These are phyloP conservation scores for Populus hybrid DNA, from an alignment of 441 rosid genomes.

Conservation along the genomic window DNA sequence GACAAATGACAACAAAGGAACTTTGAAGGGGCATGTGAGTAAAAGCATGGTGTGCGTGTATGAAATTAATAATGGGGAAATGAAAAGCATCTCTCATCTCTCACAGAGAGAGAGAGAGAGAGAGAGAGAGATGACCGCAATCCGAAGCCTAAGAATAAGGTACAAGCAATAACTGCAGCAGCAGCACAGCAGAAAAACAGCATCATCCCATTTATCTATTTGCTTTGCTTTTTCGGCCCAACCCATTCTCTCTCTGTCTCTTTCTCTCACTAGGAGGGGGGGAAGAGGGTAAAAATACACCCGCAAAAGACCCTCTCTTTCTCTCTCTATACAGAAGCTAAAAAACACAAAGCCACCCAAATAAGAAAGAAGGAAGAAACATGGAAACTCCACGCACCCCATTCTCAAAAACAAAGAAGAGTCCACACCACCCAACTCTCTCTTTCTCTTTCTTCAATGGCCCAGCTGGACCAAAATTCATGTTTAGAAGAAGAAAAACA, in stretches of 20 bases:
- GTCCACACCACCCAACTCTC: slow-evolving; percentile 29
- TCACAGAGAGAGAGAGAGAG: too few relatives aligned
- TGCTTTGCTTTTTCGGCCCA: slow-evolving; percentile 20
- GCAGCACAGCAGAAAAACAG: slow-evolving; percentile 26
- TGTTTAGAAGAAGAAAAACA: slow-evolving; percentile 25
- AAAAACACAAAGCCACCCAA: slow-evolving; percentile 7
- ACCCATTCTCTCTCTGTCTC: not conserved
- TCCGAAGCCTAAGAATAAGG: slow-evolving; percentile 33
- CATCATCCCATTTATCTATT: slow-evolving; percentile 30
- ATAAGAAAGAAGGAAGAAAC: slow-evolving; percentile 23
- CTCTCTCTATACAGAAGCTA: slow-evolving; percentile 20
- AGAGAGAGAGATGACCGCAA: slow-evolving; percentile 13
- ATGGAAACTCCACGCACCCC: slow-evolving; percentile 33
- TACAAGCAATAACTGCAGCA: slow-evolving; percentile 24
- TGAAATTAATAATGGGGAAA: not conserved
- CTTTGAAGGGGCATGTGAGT: slow-evolving; percentile 9
- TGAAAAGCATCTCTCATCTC: slow-evolving; percentile 16
- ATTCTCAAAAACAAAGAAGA: slow-evolving; percentile 24
- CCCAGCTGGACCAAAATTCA: slow-evolving; percentile 60
- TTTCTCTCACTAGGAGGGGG: slow-evolving; percentile 16
- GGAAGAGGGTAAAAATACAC: not conserved
- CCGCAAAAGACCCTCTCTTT: not conserved
- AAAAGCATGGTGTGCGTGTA: not conserved
- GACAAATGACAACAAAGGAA: slow-evolving; percentile 1
- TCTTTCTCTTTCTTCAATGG: slow-evolving; percentile 39